A percentile compares a stretch with the other conserved stretches of the same genome.
These are phyloP conservation scores for Silybum marianum DNA, from an alignment of 129 eudicot species.

Conservation along the genomic window DNA sequence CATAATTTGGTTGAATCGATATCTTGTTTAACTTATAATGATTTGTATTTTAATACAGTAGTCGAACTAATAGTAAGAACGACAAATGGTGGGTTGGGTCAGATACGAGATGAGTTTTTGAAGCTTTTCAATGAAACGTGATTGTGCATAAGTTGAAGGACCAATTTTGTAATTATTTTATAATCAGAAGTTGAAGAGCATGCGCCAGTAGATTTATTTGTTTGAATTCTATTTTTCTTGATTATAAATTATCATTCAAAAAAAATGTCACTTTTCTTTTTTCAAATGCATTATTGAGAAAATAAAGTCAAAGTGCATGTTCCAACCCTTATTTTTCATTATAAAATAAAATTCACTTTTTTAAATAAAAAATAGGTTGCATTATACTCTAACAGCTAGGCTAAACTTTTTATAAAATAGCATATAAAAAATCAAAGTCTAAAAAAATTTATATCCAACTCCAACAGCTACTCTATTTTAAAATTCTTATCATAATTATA, in stretches of 20 bases:
- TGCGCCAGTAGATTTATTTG: background rate
- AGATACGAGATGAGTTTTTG: too few relatives aligned
- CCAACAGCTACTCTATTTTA: too few relatives aligned
- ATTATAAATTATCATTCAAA: background rate
- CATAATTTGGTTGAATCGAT: too few relatives aligned
- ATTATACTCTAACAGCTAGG: too few relatives aligned
- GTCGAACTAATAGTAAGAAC: background rate
- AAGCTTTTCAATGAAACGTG: background rate
- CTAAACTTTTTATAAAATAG: too few relatives aligned
- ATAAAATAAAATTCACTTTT: background rate
- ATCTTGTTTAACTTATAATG: too few relatives aligned
- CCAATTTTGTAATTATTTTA: background rate
- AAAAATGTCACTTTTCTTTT: background rate
- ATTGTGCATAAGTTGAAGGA: background rate
- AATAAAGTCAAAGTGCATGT: conserved; percentile 18
- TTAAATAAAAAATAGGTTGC: too few relatives aligned
- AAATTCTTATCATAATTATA: too few relatives aligned
- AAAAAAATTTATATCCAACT: too few relatives aligned
- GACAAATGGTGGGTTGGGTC: too few relatives aligned
- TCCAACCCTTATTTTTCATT: background rate
- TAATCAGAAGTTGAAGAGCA: background rate
- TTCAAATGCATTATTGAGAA: conserved; percentile 17
- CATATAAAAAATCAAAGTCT: too few relatives aligned
- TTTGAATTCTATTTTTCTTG: background rate
- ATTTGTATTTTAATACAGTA: too few relatives aligned